Percentiles rank a stretch among this genome's conserved stretches.
These are phyloP conservation scores for Schoenoplectus triqueter DNA, from an alignment of 202 grass and related monocot genomes.

Conservation along the genomic window DNA sequence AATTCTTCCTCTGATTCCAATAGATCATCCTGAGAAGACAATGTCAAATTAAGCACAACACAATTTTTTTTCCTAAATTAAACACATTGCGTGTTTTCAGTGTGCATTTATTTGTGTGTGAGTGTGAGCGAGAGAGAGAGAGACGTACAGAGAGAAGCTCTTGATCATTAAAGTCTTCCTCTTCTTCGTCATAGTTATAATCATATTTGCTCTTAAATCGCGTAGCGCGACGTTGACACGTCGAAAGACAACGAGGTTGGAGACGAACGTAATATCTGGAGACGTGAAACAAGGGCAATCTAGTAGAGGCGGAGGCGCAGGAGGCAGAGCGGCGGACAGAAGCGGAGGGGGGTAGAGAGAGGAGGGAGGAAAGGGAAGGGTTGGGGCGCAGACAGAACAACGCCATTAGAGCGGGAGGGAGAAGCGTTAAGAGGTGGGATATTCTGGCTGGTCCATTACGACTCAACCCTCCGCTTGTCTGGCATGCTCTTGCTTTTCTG, in stretches of 20 bases:
- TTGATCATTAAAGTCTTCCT: conserved; percentile 5
- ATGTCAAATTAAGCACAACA: neutral
- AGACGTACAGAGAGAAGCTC: neutral
- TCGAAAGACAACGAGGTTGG: neutral
- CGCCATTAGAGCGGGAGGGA: neutral
- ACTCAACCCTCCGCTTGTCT: neutral
- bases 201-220: conserved; percentile 12
- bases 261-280: neutral
- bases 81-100: neutral
- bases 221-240: neutral
- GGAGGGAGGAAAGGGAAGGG: neutral
- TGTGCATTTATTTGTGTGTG: neutral
- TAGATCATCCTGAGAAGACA: conserved; percentile 31
- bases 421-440: neutral
- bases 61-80: neutral
- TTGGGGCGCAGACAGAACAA: neutral
- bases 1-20: conserved; percentile 19
- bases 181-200: neutral
- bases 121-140: neutral
- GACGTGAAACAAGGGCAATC: neutral
- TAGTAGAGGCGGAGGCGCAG: neutral
- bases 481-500: neutral
- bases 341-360: neutral
- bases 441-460: conserved; percentile 22
- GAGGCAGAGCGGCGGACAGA: conserved; percentile 2